phyloP scores from a whole-genome alignment of 2,329 filamentous ascomycete genomes.

The Venturiaceae sp. region DNA sequence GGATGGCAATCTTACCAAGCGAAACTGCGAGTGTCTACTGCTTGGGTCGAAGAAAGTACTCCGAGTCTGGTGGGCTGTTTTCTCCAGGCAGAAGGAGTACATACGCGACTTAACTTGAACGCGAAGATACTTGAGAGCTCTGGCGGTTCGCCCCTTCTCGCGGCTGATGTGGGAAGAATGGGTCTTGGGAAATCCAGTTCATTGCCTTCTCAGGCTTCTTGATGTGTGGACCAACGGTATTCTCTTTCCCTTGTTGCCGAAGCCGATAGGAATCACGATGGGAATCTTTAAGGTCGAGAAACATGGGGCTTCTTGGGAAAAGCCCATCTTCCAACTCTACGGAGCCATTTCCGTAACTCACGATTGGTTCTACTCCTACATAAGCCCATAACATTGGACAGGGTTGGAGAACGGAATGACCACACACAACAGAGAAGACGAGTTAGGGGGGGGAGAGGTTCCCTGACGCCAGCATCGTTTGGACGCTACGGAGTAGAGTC shows the following conservation, averaged over 20 bases:
- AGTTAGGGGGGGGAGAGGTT: neutral
- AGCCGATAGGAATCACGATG: neutral
- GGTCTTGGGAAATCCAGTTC: neutral
- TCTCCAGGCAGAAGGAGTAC: neutral
- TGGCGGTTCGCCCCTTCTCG: neutral
- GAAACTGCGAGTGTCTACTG: neutral
- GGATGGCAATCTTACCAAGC: neutral
- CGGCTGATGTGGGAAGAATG: neutral
- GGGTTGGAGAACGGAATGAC: neutral
- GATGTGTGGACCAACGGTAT: neutral
- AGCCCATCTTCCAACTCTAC: neutral
- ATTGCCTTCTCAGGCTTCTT: neutral
- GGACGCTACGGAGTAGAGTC: neutral
- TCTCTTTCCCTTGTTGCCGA: neutral
- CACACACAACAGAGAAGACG: neutral
- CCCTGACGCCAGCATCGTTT: neutral
- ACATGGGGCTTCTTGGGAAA: neutral
- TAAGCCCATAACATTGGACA: neutral
- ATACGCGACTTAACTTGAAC: neutral
- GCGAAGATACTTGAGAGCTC: neutral
- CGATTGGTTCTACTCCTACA: neutral
- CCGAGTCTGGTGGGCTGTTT: neutral
- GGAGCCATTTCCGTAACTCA: no score
- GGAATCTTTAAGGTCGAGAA: neutral
- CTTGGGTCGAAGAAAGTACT: neutral